These are phyloP conservation scores for Amylostereum areolatum DNA, from an alignment of 1,284 basidiomycete genomes.

Conservation along the genomic window DNA sequence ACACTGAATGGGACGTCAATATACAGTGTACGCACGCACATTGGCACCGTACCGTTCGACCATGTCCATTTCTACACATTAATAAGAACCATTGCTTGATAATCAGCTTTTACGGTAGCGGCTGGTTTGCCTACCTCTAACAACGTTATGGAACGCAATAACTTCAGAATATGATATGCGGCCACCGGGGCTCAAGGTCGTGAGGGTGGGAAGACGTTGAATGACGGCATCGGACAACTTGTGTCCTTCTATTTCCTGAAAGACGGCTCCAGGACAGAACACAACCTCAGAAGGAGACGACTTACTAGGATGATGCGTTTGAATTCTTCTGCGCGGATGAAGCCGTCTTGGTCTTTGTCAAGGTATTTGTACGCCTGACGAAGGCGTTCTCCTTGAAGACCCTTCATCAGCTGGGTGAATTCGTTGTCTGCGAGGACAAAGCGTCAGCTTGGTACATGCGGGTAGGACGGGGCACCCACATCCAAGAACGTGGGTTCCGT, in stretches of 20 bases:
- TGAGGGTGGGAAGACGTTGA: conserved; percentile 84
- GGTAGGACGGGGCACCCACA: conserved; percentile 47
- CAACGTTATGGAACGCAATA: conserved; percentile 92
- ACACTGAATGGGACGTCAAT: conserved; percentile 39
- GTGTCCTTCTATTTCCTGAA: conserved; percentile 87
- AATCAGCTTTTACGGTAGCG: conserved; percentile 4
- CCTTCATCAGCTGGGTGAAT: conserved; percentile 96
- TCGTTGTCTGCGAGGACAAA: conserved; percentile 63
- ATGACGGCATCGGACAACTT: conserved; percentile 91
- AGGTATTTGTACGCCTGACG: conserved; percentile 90
- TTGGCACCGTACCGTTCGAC: conserved; percentile 58
- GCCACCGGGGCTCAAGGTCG: conserved; percentile 80
- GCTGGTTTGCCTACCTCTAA: conserved; percentile 51
- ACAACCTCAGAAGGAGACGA: conserved; percentile 6
- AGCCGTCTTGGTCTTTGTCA: conserved; percentile 84
- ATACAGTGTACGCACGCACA: conserved; percentile 8
- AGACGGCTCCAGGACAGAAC: background rate
- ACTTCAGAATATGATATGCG: conserved; percentile 94
- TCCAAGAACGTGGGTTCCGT: conserved; percentile 84
- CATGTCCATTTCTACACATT: conserved; percentile 82
- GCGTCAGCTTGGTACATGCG: conserved; percentile 5
- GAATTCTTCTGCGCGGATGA: conserved; percentile 89
- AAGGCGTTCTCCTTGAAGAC: conserved; percentile 90
- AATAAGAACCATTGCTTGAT: conserved; percentile 11
- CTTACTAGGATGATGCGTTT: conserved; percentile 85